Evolutionary conservation across 768 basidiomycete genomes (phyloP).

Genomic region (Dictyophora rubrovolvata): DNA sequence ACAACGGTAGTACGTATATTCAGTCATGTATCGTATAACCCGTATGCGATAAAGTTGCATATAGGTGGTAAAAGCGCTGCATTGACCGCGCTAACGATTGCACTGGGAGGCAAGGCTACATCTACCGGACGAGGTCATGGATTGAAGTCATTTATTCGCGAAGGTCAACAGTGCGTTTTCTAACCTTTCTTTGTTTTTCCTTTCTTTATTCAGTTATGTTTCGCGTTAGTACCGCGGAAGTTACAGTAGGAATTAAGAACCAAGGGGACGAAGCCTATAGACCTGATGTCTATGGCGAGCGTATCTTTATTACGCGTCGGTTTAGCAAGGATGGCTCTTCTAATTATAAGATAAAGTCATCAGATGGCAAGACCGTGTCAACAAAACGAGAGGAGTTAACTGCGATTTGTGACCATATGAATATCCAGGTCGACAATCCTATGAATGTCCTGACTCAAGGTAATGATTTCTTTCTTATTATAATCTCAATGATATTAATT

Average conservation of each 20-base stretch:
- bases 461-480: conserved; percentile 13
- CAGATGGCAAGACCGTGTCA: conserved; percentile 51
- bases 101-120: conserved; percentile 87
- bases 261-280: conserved; percentile 85
- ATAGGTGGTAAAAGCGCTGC: conserved; percentile 93
- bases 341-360: conserved; percentile 73
- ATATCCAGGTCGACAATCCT: conserved; percentile 93
- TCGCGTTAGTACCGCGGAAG: conserved; percentile 48
- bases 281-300: conserved; percentile 74
- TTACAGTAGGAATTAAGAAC: conserved; percentile 79
- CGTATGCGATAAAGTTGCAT: neutral
- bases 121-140: conserved; percentile 83
- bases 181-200: neutral
- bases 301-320: conserved; percentile 73
- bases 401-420: conserved; percentile 89
- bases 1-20: conserved; percentile 75
- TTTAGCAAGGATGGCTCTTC: conserved; percentile 70
- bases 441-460: conserved; percentile 92
- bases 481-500: conserved; percentile 15
- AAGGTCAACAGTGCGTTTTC: conserved; percentile 62
- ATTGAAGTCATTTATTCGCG: conserved; percentile 76
- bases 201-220: neutral
- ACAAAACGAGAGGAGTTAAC: conserved; percentile 77
- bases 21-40: neutral
- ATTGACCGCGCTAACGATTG: conserved; percentile 85